A percentile compares a stretch with the other conserved stretches of the same genome.
phyloP scores from a whole-genome alignment of 2,329 filamentous ascomycete genomes.

The Xylaria hypoxylon region DNA sequence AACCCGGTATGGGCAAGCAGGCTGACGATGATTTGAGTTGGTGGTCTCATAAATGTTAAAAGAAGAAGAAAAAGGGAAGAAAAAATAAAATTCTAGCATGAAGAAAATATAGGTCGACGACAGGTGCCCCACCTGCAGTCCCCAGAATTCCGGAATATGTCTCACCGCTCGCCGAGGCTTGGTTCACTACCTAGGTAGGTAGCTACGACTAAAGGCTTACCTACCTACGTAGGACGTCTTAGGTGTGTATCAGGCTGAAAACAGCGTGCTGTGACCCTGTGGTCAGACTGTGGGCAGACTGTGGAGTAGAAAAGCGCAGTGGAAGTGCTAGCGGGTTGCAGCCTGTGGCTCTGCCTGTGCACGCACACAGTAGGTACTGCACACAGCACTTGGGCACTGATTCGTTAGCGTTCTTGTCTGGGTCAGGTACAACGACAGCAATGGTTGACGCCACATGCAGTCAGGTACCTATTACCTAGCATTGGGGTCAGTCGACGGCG shows the following conservation, averaged over 20 bases:
- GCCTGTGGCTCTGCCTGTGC: not conserved
- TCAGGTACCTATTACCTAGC: conserved; percentile 27
- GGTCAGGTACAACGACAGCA: conserved; percentile 26
- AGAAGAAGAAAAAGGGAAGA: conserved; percentile 47
- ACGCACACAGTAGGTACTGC: not conserved
- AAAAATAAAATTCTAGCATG: not conserved
- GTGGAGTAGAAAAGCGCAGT: conserved; percentile 1
- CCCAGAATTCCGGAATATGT: conserved; percentile 39
- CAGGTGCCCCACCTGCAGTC: conserved; percentile 24
- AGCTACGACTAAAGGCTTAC: too few relatives aligned
- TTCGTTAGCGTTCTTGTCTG: conserved; percentile 20
- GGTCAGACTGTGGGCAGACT: not conserved
- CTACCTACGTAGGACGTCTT: not conserved
- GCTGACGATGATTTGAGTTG: conserved; percentile 59
- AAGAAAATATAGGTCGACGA: conserved; percentile 36
- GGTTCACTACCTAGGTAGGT: too few relatives aligned
- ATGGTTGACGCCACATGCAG: conserved; percentile 14
- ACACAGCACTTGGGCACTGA: conserved; percentile 19
- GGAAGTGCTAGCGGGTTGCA: not conserved
- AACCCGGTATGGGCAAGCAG: conserved; percentile 41
- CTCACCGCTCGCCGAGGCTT: conserved; percentile 37
- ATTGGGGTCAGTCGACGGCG: conserved; percentile 34
- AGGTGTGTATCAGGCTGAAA: conserved; percentile 6
- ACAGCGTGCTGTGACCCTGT: too few relatives aligned
- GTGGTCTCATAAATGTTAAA: conserved; percentile 56